Percentiles rank a stretch among this genome's conserved stretches.
phyloP scores from a whole-genome alignment of 495 filamentous ascomycete genomes.

The Daldinia grandis region DNA sequence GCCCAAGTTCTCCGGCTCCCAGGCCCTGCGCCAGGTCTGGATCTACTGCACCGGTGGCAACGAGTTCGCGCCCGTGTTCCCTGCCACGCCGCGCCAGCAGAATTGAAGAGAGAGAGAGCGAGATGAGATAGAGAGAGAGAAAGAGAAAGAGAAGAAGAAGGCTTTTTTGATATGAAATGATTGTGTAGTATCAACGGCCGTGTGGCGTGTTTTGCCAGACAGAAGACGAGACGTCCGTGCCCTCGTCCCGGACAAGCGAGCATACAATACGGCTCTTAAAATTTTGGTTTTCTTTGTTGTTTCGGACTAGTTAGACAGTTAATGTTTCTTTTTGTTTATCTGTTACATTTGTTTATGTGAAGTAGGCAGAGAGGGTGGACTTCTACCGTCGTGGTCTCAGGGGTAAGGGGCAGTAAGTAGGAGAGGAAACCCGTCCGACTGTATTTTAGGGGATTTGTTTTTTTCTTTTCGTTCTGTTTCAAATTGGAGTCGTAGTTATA shows the following conservation, averaged over 20 bases:
- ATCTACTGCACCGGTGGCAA: neutral
- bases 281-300: conserved; percentile 3
- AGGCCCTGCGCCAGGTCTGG: neutral
- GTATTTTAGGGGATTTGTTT: conserved; percentile 7
- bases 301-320: conserved; percentile 8
- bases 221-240: too few relatives aligned
- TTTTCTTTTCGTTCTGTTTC: neutral
- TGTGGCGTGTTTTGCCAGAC: neutral
- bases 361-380: neutral
- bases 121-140: too few relatives aligned
- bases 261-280: conserved; percentile 1
- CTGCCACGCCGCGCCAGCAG: neutral
- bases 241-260: conserved; percentile 2
- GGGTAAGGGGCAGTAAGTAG: neutral
- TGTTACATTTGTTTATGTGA: neutral
- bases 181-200: neutral
- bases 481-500: conserved; percentile 17
- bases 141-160: neutral
- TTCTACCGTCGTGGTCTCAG: neutral
- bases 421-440: neutral
- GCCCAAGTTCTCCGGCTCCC: neutral
- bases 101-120: neutral
- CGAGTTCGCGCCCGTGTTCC: neutral
- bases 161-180: neutral
- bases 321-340: conserved; percentile 1